Evolutionary conservation across 495 filamentous ascomycete species (phyloP).

Genomic region (Daldinia childiae): DNA sequence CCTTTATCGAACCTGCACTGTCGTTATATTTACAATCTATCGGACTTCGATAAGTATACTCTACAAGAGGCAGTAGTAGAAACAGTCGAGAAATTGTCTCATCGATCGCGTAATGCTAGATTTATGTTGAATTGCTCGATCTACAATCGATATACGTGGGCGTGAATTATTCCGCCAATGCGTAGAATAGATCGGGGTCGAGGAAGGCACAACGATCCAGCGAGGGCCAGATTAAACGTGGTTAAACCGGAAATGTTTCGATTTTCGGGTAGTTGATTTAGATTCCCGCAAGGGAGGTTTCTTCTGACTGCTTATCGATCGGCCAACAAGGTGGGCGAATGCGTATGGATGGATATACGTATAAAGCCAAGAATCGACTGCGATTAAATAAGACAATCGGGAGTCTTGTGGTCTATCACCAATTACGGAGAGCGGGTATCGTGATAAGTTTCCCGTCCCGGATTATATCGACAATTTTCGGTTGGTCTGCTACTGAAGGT

Average conservation of each 20-base stretch:
- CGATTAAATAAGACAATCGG: conserved; percentile 10
- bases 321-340: conserved; percentile 2
- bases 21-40: conserved; percentile 8
- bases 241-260: conserved; percentile 30
- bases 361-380: conserved; percentile 5
- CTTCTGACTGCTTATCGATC: background rate
- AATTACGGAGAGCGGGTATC: conserved; percentile 11
- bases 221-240: conserved; percentile 35
- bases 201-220: conserved; percentile 40
- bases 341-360: background rate
- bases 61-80: background rate
- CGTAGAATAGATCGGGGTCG: conserved; percentile 24
- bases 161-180: conserved; percentile 9
- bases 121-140: conserved; percentile 6
- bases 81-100: conserved; percentile 4
- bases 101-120: background rate
- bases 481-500: conserved; percentile 21
- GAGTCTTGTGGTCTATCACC: background rate
- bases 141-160: conserved; percentile 12
- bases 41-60: conserved; percentile 13
- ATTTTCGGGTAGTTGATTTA: conserved; percentile 31
- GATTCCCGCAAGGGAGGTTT: conserved; percentile 33
- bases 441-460: conserved; percentile 3
- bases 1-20: conserved; percentile 1
- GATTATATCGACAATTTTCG: conserved; percentile 27